Base-by-base conservation (phyloP, 116 monocot genomes). In the Phalaenopsis hybrid region DNA sequence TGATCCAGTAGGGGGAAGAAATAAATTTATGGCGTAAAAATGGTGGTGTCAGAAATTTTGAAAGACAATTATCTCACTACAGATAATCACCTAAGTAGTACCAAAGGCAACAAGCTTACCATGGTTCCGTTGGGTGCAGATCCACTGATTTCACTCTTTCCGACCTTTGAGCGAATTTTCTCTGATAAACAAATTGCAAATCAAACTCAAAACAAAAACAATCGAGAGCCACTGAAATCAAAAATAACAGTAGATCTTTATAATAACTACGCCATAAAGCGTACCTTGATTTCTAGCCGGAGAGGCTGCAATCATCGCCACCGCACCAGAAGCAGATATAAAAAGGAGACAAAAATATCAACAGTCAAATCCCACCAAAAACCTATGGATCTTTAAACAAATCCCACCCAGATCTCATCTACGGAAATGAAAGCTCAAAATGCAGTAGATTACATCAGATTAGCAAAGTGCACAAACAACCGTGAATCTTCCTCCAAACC, bases 111-210 rank as follows among this genome's bases (percentile, higher is more conserved):
- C 12, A 44, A 17, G 57, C 34, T 86, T 87, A 96, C 96, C 96
- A 96, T 96, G 94, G 94, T 80, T 94, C 94, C 4, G 96, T 90
- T 17, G 96, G 96, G 84, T 96, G 96, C 79, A 96, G 88, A 94
- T 94, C 96, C 79, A 96, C 94, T 12, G 96, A 94, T 81, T 94
- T 96, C 52, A 96, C 96, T 84, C 96, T 91, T 77, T 96, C 92
- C 37, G 94, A 96, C 65, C 94, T 94, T 83, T 96, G 96, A 0
- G 92, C 91, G 52, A 96, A 86, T 82, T 96, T 96, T 81, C 94
- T 94, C 96, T 97, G 89, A 84, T 87, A 72, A 82, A 88, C 41
- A 33, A 6, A 76, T 44, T 7, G 76, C 9, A 16, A 25, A 79
- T 73, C 65, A 75, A 25, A 59, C 46, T 81, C n/a, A 37, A 76